Evolutionary conservation across 805 yeast genomes (phyloP).

Genomic region (Ogataea salicorniae): DNA sequence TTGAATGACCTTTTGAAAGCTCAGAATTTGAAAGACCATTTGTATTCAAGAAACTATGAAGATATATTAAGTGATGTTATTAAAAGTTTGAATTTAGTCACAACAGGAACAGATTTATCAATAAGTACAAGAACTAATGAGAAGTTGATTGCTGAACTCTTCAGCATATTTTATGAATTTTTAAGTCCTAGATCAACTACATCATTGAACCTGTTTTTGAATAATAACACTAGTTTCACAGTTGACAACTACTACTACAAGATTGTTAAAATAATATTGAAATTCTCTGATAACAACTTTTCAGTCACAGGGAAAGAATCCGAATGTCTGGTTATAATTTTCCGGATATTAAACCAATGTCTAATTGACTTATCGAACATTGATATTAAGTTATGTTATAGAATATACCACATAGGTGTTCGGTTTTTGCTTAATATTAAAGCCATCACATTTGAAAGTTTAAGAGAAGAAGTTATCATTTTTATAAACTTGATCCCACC

Average conservation of each 20-base stretch:
- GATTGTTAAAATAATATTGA: constrained; percentile 10
- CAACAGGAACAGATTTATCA: neutral
- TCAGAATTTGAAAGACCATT: constrained; percentile 24
- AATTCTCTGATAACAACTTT: constrained; percentile 14
- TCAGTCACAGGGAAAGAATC: constrained; percentile 20
- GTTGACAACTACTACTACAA: constrained; percentile 11
- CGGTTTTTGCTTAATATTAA: constrained; percentile 31
- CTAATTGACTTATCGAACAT: constrained; percentile 38
- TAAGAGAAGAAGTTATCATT: constrained; percentile 39
- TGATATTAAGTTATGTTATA: constrained; percentile 34
- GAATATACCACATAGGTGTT: constrained; percentile 36
- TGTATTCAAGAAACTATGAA: constrained; percentile 14
- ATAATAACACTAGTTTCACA: constrained; percentile 1
- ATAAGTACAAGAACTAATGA: constrained; percentile 12
- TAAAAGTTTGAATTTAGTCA: constrained; percentile 13
- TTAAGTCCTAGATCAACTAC: constrained; percentile 18
- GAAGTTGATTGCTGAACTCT: constrained; percentile 16
- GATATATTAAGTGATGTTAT: constrained; percentile 12
- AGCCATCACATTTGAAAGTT: constrained; percentile 36
- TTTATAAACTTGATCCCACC: constrained; percentile 43
- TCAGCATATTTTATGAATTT: constrained; percentile 13
- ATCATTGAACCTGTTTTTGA: constrained; percentile 9
- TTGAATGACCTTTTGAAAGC: constrained; percentile 22
- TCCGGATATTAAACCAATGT: constrained; percentile 43
- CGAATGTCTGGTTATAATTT: constrained; percentile 23